Evolutionary conservation across 805 yeast genomes (phyloP).

Genomic region (Wickerhamiella occidentalis): DNA sequence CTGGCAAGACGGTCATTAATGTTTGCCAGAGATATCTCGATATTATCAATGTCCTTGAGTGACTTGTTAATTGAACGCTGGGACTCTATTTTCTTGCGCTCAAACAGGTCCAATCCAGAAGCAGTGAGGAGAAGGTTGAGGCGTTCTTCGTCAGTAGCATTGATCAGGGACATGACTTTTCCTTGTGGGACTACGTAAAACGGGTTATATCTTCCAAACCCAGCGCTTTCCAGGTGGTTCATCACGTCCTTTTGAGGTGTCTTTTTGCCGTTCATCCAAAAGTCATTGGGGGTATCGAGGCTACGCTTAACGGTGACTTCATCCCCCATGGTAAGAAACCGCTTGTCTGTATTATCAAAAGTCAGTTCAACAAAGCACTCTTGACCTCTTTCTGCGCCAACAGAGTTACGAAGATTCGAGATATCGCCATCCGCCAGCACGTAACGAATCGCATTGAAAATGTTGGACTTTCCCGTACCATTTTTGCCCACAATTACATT

Average conservation of each 20-base stretch:
- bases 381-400: constrained; percentile 7
- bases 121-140: constrained; percentile 73
- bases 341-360: constrained; percentile 66
- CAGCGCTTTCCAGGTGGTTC: constrained; percentile 74
- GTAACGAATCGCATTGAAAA: constrained; percentile 92
- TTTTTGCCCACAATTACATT: constrained; percentile 96
- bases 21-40: background rate
- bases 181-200: constrained; percentile 98
- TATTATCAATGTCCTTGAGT: constrained; percentile 38
- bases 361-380: constrained; percentile 63
- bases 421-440: constrained; percentile 43
- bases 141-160: constrained; percentile 77
- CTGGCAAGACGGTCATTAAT: background rate
- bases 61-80: constrained; percentile 67
- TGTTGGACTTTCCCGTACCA: constrained; percentile 96
- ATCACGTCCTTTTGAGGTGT: constrained; percentile 71
- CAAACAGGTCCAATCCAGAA: constrained; percentile 90
- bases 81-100: constrained; percentile 65
- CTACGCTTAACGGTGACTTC: constrained; percentile 75
- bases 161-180: constrained; percentile 72
- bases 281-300: constrained; percentile 78
- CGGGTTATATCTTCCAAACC: constrained; percentile 80
- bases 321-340: constrained; percentile 57
- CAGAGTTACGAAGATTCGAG: constrained; percentile 7
- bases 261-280: constrained; percentile 65